A percentile compares a stretch with the other conserved stretches of the same genome.
phyloP scores from a whole-genome alignment of 257 asterid genomes.

The Lavandula angustifolia region DNA sequence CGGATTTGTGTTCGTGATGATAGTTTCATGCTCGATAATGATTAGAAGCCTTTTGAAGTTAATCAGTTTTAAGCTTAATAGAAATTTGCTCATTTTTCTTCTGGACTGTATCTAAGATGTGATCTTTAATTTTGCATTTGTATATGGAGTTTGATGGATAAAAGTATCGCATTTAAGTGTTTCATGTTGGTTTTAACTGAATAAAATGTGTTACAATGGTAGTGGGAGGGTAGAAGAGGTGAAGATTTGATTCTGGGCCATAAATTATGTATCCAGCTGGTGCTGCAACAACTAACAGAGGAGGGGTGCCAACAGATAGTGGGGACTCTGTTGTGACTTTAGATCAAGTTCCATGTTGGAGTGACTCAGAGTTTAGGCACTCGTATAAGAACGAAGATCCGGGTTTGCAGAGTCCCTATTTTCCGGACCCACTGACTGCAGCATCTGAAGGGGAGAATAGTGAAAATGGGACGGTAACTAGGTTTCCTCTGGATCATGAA shows the following conservation, averaged over 20 bases:
- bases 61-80: too few relatives aligned
- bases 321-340: constrained; percentile 75
- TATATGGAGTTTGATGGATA: constrained; percentile 20
- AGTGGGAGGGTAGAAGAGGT: constrained; percentile 31
- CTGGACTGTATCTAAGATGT: not conserved
- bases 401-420: constrained; percentile 48
- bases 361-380: constrained; percentile 68
- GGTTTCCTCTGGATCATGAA: constrained; percentile 79
- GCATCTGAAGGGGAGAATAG: constrained; percentile 63
- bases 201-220: constrained; percentile 28
- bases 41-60: constrained; percentile 9
- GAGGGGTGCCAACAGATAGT: constrained; percentile 71
- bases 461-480: constrained; percentile 65
- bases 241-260: constrained; percentile 36
- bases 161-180: not conserved
- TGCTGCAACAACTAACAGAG: constrained; percentile 61
- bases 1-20: constrained; percentile 15
- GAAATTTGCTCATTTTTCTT: too few relatives aligned
- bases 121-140: not conserved
- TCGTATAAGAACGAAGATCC: constrained; percentile 71
- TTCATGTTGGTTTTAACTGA: constrained; percentile 32
- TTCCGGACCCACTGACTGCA: constrained; percentile 73
- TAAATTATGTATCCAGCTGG: constrained; percentile 55
- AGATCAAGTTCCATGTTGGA: constrained; percentile 86
- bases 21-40: constrained; percentile 25